Evolutionary conservation across 306 rosid species (phyloP), one percentile per base, ranked within the genome.

Genomic region (Rosa rugosa): DNA sequence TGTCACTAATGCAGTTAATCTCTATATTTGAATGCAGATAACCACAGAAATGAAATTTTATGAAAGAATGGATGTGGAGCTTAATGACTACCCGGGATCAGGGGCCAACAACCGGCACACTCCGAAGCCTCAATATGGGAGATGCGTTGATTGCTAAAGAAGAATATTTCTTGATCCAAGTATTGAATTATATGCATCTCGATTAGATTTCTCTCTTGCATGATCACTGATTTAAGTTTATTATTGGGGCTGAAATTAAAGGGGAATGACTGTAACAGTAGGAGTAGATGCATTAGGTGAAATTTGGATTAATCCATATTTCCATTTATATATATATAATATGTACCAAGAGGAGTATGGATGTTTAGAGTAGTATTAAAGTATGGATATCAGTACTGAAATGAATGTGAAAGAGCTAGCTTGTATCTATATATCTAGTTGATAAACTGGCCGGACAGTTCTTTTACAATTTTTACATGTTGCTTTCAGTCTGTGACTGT

Each of bases 81-180:
- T 95, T 8, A 84, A 87, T 75, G 99, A 95, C 78, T 95, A 92
- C 80, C 77, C 92, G 18, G 92, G 98, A 76, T 83, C 91, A 2
- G 97, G 92, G 18, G 87, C 99, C 60, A 95, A 92, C 77, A 84
- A 87, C 79, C 98, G 93, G 78, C 99, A 95, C 88, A 95, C 95
- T 79, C 99, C 99, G 73, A 87, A 56, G 83, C 88, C 94, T 45
- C 85, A 86, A 79, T 66, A 67, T 49, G 85, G 34, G 54, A 77
- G 78, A 82, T 80, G 91, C 45, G 49, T 8, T 66, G 83, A 83
- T 72, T 87, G 84, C 84, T 85, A 79, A 66, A 17, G 3, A 8
- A 36, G 23, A 65, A 36, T 16, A 66, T 38, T 66, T 66, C 71
- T 40, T 36, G 77, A 42, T 49, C 8, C 20, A 6, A 62, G 69